Base-by-base conservation (phyloP, 805 yeast species). In the Hanseniaspora thailandica region DNA sequence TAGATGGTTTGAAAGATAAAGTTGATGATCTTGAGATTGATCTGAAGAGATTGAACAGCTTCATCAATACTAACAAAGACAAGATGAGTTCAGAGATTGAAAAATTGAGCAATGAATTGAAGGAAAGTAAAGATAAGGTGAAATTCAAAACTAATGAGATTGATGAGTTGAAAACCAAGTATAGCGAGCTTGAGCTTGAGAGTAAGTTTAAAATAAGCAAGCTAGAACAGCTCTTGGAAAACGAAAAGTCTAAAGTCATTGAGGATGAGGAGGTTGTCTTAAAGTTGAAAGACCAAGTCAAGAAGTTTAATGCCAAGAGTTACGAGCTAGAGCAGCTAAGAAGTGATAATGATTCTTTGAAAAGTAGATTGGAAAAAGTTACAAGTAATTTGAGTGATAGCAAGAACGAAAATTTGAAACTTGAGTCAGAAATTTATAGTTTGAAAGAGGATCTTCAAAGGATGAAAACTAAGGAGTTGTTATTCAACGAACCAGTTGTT, bases 171-270 rank as follows among this genome's bases (percentile, higher is more conserved):
- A 46, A 52, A 1, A 51, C 47, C 30, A 57, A 57, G 35, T 52
- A 57, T 35, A 56, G 57, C 22, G 62, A 60, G 35, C 54, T 57
- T 47, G 62, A 60, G 39, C 57, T 56, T 22, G 59, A 56, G 23
- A 56, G 58, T 20, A 31, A 51, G 4, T 44, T 51, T 28, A 36
- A 35, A 19, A 34, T 41, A n/a, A 35, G 26, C 19, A 49, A 49
- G 28, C 23, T 48, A 13, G 35, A 33, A 31, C 39, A 34, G 28
- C 26, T 25, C 2, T 40, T 48, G 17, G 46, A 48, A 19, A 8
- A 28, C n/a, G 52, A 47, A 30, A 47, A n/a, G 26, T 8, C 55
- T 56, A 23, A 55, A 51, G 47, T 44, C 55, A 12, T 43, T 57
- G 44, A 45, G n/a, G 52, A 53, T 8, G 57, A 55, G 26, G 51